These are phyloP conservation scores for Alternaria sp. DNA, from an alignment of 2,329 filamentous ascomycete genomes.

Conservation along the genomic window DNA sequence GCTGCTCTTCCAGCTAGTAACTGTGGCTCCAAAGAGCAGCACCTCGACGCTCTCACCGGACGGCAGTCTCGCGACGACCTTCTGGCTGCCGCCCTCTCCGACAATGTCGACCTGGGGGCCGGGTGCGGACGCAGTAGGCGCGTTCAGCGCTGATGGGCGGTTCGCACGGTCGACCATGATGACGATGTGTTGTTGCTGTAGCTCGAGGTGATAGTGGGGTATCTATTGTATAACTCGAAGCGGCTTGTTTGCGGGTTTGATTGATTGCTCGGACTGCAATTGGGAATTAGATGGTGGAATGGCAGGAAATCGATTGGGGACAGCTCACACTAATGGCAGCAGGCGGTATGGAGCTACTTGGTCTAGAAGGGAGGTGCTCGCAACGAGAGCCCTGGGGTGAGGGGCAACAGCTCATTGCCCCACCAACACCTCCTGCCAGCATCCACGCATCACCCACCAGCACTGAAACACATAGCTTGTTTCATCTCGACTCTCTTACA, in stretches of 20 bases:
- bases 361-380: slow-evolving; percentile 18
- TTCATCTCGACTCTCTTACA: slow-evolving; percentile 23
- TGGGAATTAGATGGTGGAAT: not conserved
- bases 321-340: slow-evolving; percentile 13
- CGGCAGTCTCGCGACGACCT: slow-evolving; percentile 79
- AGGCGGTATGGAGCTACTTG: slow-evolving; percentile 12
- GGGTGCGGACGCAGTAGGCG: slow-evolving; percentile 66
- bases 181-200: slow-evolving; percentile 12
- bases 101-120: slow-evolving; percentile 77
- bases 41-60: slow-evolving; percentile 87
- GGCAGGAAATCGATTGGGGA: not conserved
- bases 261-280: slow-evolving; percentile 1
- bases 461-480: slow-evolving; percentile 21
- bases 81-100: slow-evolving; percentile 72
- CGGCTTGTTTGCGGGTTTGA: not conserved
- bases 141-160: slow-evolving; percentile 73
- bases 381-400: slow-evolving; percentile 17
- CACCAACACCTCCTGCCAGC: slow-evolving; percentile 20
- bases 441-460: slow-evolving; percentile 18
- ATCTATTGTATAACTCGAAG: not conserved
- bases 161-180: slow-evolving; percentile 82
- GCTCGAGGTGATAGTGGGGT: slow-evolving; percentile 9
- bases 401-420: slow-evolving; percentile 26
- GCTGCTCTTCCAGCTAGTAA: slow-evolving; percentile 89
- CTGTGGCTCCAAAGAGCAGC: slow-evolving; percentile 88